Evolutionary conservation across 2,329 filamentous ascomycete species (phyloP).

Genomic region (Alternaria sp.): DNA sequence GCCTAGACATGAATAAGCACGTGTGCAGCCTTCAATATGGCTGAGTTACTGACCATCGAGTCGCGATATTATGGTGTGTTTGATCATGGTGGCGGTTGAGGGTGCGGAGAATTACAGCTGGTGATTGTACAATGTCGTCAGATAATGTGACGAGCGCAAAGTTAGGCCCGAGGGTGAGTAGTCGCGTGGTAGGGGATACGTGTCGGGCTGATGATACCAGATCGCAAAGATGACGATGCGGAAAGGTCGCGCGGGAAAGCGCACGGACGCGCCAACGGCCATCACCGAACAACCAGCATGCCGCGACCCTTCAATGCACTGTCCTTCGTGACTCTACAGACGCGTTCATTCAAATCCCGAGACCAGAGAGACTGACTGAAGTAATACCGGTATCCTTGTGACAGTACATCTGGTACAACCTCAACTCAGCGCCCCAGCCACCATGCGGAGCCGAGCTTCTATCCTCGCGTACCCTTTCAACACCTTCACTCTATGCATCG

Average conservation of each 20-base stretch:
- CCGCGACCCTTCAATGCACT: background rate
- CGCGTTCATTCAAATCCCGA: accelerated
- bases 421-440: background rate
- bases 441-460: background rate
- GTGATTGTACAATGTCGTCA: background rate
- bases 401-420: background rate
- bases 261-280: slow-evolving; percentile 18
- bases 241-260: slow-evolving; percentile 30
- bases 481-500: background rate
- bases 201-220: slow-evolving; percentile 32
- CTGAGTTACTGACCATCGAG: slow-evolving; percentile 72
- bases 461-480: background rate
- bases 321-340: background rate
- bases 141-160: background rate
- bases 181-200: slow-evolving; percentile 32
- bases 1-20: slow-evolving; percentile 61
- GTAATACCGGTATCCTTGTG: background rate
- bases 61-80: slow-evolving; percentile 91
- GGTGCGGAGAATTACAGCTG: background rate
- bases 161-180: background rate
- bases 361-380: background rate
- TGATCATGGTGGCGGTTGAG: slow-evolving; percentile 68
- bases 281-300: background rate
- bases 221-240: slow-evolving; percentile 28
- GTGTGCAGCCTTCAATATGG: background rate